Base-by-base conservation (phyloP, 2,329 filamentous ascomycete genomes). In the Piedraia hortae region DNA sequence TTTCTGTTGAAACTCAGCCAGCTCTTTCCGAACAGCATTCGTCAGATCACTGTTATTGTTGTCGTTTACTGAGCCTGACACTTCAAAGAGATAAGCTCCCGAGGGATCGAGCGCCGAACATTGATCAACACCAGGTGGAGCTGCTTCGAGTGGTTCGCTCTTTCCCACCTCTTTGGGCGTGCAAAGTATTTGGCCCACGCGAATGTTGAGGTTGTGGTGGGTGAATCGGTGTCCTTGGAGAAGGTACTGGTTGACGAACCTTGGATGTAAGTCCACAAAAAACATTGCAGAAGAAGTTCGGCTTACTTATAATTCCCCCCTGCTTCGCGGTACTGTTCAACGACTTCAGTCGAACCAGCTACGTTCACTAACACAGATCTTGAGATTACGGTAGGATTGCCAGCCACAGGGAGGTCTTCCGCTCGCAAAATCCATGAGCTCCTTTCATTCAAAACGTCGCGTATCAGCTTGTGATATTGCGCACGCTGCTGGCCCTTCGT, bases 211-310 rank as follows among this genome's bases (percentile, higher is more conserved):
- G 33, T 66, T 61, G 23, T 56, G 51, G 25, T 56, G 48, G 16
- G 66, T 50, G 31, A 66, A 59, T 25, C 53, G 51, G 33, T 62
- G 50, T 12, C 62, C 62, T 33, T 57, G 48, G 10, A 59, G 37
- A 22, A 61, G 42, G 34, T 59, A 62, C 32, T 65, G 58, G 4
- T 53, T 56, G 16, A 29, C 26, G 23, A 31, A 34, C 7, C 26
- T 26, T 10, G 17, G 13, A 6, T 12, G 21, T 7, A 17, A 10
- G 10, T 17, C 10, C 7, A n/a, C n/a, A n/a, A n/a, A n/a, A n/a
- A n/a, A n/a, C 10, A 4, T n/a, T 8, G 13, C 19, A 12, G 19
- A 14, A 13, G 16, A 10, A 13, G 7, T 4, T 17, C 12, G 3
- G 25, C 30, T 19, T 31, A 34, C 12, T 26, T 26, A 19, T 40